Evolutionary conservation across 2,329 filamentous ascomycete species (phyloP).

Genomic region (Zasmidium cellare): DNA sequence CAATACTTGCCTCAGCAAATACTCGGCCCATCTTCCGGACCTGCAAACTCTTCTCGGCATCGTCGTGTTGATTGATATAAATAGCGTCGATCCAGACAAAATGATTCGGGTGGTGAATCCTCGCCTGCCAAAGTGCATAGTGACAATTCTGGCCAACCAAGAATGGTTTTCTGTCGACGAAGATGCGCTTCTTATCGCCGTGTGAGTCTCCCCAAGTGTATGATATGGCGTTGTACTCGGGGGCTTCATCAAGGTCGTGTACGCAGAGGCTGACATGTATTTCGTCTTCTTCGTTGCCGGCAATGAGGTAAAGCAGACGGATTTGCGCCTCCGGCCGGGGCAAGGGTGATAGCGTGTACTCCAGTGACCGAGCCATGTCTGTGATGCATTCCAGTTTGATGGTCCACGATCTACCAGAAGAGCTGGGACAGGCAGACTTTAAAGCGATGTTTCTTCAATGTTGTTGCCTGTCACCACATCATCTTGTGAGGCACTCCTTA

Average conservation of each 20-base stretch:
- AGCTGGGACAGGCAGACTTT: too few species aligned
- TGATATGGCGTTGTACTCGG: slow-evolving; percentile 1
- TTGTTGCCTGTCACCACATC: too few species aligned
- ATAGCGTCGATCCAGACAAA: background rate
- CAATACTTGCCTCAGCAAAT: background rate
- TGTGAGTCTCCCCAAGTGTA: slow-evolving; percentile 2
- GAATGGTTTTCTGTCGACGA: background rate
- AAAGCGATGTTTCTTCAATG: too few species aligned
- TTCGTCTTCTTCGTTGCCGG: background rate
- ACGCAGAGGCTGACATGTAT: background rate
- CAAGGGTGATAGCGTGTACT: too few species aligned
- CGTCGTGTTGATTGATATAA: background rate
- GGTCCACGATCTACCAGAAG: too few species aligned
- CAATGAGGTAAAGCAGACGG: background rate
- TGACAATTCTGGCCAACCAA: background rate
- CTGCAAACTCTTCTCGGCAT: background rate
- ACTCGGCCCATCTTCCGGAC: background rate
- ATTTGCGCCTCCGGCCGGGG: background rate
- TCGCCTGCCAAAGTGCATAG: background rate
- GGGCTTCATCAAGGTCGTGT: background rate
- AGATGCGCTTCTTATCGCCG: background rate
- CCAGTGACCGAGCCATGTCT: too few species aligned
- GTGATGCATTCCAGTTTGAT: too few species aligned
- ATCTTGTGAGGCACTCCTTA: too few species aligned
- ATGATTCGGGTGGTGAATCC: background rate